Evolutionary conservation across 129 eudicot genomes (phyloP).

Genomic region (Lactuca sativa): DNA sequence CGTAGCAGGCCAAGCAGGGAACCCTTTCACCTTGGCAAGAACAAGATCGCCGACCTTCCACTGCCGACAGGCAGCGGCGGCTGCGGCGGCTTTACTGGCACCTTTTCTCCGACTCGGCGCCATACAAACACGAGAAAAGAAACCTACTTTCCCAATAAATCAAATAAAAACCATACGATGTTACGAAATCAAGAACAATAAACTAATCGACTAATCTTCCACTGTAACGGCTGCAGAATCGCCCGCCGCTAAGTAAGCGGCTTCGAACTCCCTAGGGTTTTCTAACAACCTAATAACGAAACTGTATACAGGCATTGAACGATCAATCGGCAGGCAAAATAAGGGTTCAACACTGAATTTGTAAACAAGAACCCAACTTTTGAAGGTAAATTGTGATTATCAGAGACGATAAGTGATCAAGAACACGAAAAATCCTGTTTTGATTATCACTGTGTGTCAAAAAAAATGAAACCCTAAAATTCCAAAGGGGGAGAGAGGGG

Average conservation of each 20-base stretch:
- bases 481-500: neutral
- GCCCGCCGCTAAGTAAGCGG: slow-evolving; percentile 34
- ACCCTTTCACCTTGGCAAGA: slow-evolving; percentile 93
- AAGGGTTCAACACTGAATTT: slow-evolving; percentile 3
- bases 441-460: neutral
- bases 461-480: slow-evolving; percentile 35
- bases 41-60: slow-evolving; percentile 98
- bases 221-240: slow-evolving; percentile 21
- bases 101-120: slow-evolving; percentile 90
- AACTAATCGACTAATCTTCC: slow-evolving; percentile 20
- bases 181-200: slow-evolving; percentile 1
- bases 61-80: slow-evolving; percentile 79
- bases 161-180: slow-evolving; percentile 27
- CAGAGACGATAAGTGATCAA: neutral
- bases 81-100: slow-evolving; percentile 69
- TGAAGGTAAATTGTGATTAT: neutral
- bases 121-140: slow-evolving; percentile 35
- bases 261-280: slow-evolving; percentile 30
- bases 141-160: slow-evolving; percentile 30
- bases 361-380: slow-evolving; percentile 9
- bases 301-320: slow-evolving; percentile 46
- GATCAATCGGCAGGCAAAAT: slow-evolving; percentile 17
- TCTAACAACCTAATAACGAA: neutral
- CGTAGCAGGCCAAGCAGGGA: slow-evolving; percentile 99
- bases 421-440: slow-evolving; percentile 2